Evolutionary conservation across 1,284 basidiomycete genomes (phyloP), one percentile per base, ranked within the genome.

Genomic region (Inonotus obliquus): DNA sequence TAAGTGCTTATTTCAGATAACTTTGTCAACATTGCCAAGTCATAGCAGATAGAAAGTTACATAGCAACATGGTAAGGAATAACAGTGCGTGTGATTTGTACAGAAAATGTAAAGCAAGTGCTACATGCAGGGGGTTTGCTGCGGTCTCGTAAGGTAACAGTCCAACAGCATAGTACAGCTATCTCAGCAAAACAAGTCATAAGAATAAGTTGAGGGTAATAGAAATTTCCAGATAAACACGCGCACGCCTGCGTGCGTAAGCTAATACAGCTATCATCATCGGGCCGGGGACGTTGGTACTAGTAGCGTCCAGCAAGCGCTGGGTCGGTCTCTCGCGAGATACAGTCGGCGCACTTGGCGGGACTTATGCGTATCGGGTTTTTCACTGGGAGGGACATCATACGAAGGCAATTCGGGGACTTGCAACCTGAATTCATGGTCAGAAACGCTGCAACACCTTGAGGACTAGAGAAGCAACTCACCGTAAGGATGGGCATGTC

Each of bases 361-460:
- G 83, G 81, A 70, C 84, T 87, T 65, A 89, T 79, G 67, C 89
- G 79, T 64, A 91, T 91, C 17, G 89, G 86, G 68, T 91, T 90
- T 66, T 79, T 82, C 54, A 84, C 80, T 21, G 89, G 90, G 38
- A 81, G 74, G 23, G 80, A 77, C 90, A 92, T 92, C 71, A 86
- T 71, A 54, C 86, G 81, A 61, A 78, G 76, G 71, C 89, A 92
- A 41, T 72, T 70, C 17, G 76, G 70, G 29, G 83, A 83, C 68
- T 75, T 81, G 72, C 89, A 91, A 65, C 79, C 89, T 87, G 67
- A 35, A 48, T 29, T 32, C 38, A 58, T 5, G 21, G 35, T 51
- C 23, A 55, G 54, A 44, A 14, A 54, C 11, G 37, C 41, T 32
- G 37, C 41, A 35, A 44, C 49, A 17, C 54, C 27, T 25, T 41